These are phyloP conservation scores for Phenoliferia sp. DNA, from an alignment of 1,284 basidiomycete genomes.

Conservation along the genomic window DNA sequence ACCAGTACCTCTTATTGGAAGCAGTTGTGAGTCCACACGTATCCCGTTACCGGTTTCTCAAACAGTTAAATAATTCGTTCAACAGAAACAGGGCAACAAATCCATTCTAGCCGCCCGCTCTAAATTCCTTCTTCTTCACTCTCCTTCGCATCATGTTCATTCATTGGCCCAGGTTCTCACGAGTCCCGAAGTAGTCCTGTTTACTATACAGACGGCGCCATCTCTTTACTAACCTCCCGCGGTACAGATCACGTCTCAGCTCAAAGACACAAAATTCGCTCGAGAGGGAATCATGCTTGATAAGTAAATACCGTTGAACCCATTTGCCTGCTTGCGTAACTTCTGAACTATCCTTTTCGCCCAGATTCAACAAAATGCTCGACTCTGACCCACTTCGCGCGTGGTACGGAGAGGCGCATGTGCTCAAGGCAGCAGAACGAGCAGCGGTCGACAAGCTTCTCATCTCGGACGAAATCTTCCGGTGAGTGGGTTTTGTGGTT, in stretches of 20 bases:
- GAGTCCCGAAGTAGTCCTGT: conserved; percentile 74
- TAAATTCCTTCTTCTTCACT: conserved; percentile 87
- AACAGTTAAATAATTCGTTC: neutral
- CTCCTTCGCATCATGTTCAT: conserved; percentile 91
- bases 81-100: conserved; percentile 70
- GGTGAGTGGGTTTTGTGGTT: neutral
- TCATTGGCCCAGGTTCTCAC: conserved; percentile 90
- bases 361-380: conserved; percentile 94
- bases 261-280: conserved; percentile 98
- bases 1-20: conserved; percentile 78
- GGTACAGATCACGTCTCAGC: conserved; percentile 59
- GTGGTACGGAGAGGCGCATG: conserved; percentile 97
- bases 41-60: neutral
- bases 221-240: neutral
- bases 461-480: conserved; percentile 4
- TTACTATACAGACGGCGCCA: too few species aligned
- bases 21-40: conserved; percentile 49
- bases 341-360: neutral
- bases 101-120: conserved; percentile 65
- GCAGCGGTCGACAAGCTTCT: conserved; percentile 65
- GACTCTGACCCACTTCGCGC: conserved; percentile 89
- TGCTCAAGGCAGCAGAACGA: conserved; percentile 81
- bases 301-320: conserved; percentile 52
- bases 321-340: neutral
- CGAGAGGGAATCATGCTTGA: conserved; percentile 86